These are phyloP conservation scores for Astrothelium macrocarpum DNA, from an alignment of 495 filamentous ascomycete genomes.

Conservation along the genomic window DNA sequence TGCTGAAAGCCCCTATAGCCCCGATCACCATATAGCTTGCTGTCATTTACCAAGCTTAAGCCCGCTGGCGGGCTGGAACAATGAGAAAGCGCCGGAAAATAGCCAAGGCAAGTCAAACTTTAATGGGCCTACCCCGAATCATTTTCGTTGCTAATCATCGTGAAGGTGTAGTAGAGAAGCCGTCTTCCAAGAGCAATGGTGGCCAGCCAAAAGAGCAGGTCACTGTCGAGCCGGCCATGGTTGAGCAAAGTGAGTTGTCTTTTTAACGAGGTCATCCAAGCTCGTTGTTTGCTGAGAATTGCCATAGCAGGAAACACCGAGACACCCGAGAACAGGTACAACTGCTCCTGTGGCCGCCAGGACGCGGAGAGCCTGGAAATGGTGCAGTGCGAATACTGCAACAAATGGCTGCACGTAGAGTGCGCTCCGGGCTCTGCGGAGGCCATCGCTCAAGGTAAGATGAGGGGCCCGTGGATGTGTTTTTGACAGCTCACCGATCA, in stretches of 20 bases:
- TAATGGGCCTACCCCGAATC: neutral
- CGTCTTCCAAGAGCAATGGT: neutral
- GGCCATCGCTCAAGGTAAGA: neutral
- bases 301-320: neutral
- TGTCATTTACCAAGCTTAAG: too few species aligned
- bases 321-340: neutral
- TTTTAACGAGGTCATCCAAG: too few species aligned
- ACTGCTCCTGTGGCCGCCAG: neutral
- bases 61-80: too few species aligned
- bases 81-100: neutral
- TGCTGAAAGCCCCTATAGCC: too few species aligned
- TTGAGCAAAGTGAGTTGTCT: too few species aligned
- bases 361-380: neutral
- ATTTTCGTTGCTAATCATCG: neutral
- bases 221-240: too few species aligned
- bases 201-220: neutral
- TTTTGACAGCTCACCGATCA: neutral
- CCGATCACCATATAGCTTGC: too few species aligned
- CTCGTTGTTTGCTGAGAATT: neutral
- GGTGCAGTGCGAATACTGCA: neutral
- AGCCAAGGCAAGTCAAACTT: neutral
- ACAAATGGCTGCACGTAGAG: neutral
- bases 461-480: neutral
- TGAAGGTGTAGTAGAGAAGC: neutral
- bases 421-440: neutral